Evolutionary conservation across 1,139 yeast genomes (phyloP).

Genomic region (Spencermartinsiella ligniputridi): DNA sequence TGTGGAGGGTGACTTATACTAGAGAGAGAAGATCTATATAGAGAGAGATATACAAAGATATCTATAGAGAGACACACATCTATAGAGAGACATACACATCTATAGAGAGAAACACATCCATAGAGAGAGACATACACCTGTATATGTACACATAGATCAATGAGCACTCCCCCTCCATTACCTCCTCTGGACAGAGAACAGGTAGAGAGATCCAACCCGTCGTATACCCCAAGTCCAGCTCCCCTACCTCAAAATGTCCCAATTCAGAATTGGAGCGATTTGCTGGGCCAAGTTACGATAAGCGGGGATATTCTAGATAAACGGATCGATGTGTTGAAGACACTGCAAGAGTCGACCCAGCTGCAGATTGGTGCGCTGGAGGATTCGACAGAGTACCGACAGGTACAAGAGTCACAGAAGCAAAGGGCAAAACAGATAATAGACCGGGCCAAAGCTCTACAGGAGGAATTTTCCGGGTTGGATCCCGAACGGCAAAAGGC

Average conservation of each 20-base stretch:
- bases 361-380: background rate
- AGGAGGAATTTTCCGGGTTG: conserved; percentile 14
- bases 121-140: no score
- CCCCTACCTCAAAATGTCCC: background rate
- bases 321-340: background rate
- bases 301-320: background rate
- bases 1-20: no score
- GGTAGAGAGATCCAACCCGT: background rate
- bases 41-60: no score
- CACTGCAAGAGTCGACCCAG: background rate
- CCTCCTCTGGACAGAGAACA: background rate
- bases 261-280: background rate
- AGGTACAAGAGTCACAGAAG: conserved; percentile 13
- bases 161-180: background rate
- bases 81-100: no score
- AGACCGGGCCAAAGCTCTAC: conserved; percentile 19
- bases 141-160: no score
- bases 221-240: background rate
- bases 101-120: no score
- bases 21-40: no score
- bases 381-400: background rate
- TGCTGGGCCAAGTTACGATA: background rate
- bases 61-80: no score
- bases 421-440: conserved; percentile 18
- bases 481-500: conserved; percentile 25